These are phyloP conservation scores for Schizopora paradoxa DNA, from an alignment of 1,284 basidiomycete species.

Conservation along the genomic window DNA sequence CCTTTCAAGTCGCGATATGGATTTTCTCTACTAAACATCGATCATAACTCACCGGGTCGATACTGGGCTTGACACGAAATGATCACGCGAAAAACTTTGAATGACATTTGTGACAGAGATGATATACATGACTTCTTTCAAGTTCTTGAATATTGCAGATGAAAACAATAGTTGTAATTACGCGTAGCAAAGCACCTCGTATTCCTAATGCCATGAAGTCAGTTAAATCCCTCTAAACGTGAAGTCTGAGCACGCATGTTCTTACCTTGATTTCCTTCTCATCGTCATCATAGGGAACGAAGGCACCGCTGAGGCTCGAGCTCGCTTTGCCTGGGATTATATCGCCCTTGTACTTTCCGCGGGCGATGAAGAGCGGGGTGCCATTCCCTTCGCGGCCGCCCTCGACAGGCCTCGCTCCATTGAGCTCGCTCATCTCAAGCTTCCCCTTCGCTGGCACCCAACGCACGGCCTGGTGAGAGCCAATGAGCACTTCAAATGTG, in stretches of 20 bases:
- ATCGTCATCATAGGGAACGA: constrained; percentile 44
- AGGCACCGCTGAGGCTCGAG: constrained; percentile 48
- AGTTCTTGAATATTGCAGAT: too few species aligned
- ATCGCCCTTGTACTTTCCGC: constrained; percentile 45
- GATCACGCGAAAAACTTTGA: too few species aligned
- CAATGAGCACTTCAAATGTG: constrained; percentile 49
- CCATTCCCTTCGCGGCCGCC: constrained; percentile 62
- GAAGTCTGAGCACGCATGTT: constrained; percentile 1
- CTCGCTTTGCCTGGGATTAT: constrained; percentile 62
- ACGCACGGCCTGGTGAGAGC: constrained; percentile 47
- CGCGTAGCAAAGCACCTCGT: constrained; percentile 11
- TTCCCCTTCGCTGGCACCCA: constrained; percentile 51
- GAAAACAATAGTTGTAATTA: background rate
- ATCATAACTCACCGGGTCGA: too few species aligned
- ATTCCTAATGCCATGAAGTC: constrained; percentile 7
- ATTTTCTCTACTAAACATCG: too few species aligned
- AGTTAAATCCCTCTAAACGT: background rate
- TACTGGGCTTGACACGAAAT: too few species aligned
- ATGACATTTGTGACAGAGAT: too few species aligned
- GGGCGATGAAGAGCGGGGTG: constrained; percentile 54
- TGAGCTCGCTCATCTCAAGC: constrained; percentile 35
- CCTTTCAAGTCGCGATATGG: too few species aligned
- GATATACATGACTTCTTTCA: too few species aligned
- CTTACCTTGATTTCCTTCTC: constrained; percentile 43
- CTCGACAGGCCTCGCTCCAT: constrained; percentile 52